These are phyloP conservation scores for Schrenkiella parvula DNA, from an alignment of 345 rosid genomes.

Conservation along the genomic window DNA sequence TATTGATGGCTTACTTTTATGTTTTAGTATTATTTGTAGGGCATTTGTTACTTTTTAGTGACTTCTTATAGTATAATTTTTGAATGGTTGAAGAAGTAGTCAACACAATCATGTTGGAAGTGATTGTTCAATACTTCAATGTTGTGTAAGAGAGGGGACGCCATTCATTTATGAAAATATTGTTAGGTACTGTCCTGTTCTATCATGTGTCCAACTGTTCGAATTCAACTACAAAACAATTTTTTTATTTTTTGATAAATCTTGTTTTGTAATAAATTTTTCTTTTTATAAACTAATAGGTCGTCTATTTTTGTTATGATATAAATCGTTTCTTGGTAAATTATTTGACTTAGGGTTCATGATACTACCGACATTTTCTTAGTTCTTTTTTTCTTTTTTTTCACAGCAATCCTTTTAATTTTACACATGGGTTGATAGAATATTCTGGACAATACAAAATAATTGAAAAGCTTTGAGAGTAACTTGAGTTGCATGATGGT, in stretches of 20 bases:
- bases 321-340: not conserved
- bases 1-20: not conserved
- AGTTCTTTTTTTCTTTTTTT: not conserved
- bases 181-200: constrained; percentile 10
- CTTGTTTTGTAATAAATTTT: no score
- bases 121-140: not conserved
- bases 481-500: not conserved
- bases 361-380: not conserved
- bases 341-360: not conserved
- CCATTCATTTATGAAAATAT: constrained; percentile 6
- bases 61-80: not conserved
- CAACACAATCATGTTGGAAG: not conserved
- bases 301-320: no score
- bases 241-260: no score
- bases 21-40: not conserved
- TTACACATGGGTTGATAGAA: not conserved
- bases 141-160: constrained; percentile 1
- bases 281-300: no score
- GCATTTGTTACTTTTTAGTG: not conserved
- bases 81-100: not conserved
- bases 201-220: not conserved
- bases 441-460: not conserved
- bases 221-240: not conserved
- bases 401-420: no score
- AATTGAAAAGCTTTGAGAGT: not conserved